phyloP scores from a whole-genome alignment of 371 early-diverging fungal genomes.

The Mucor indicus region DNA sequence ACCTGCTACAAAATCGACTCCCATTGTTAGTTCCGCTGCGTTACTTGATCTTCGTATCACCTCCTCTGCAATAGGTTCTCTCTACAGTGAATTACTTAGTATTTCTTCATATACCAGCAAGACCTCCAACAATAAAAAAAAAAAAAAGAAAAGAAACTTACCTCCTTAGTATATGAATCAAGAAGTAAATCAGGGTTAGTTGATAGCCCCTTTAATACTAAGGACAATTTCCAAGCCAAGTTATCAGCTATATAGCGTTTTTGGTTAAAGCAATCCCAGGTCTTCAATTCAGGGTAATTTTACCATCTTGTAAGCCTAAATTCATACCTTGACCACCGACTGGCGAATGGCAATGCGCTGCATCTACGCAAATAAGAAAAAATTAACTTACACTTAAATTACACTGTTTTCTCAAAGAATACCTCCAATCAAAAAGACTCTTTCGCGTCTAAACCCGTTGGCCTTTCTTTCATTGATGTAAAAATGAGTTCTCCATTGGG shows the following conservation, averaged over 20 bases:
- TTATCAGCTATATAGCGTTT: constrained; percentile 28
- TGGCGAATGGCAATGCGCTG: constrained; percentile 35
- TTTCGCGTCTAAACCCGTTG: constrained; percentile 22
- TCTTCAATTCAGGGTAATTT: no score
- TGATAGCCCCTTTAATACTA: constrained; percentile 17
- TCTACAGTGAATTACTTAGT: background rate
- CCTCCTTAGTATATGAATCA: constrained; percentile 22
- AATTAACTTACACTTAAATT: no score
- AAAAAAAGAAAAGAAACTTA: background rate
- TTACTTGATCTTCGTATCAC: background rate
- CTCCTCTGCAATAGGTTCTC: background rate
- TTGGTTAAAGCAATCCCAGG: no score
- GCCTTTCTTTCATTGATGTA: constrained; percentile 33
- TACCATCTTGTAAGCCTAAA: constrained; percentile 38
- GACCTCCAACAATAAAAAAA: no score
- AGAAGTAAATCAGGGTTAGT: constrained; percentile 22
- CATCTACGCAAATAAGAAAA: constrained; percentile 11
- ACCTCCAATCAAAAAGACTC: constrained; percentile 36
- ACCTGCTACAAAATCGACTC: background rate
- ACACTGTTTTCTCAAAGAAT: background rate
- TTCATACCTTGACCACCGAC: constrained; percentile 31
- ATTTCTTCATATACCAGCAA: no score
- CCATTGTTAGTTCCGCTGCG: constrained; percentile 2
- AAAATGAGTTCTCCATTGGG: constrained; percentile 16
- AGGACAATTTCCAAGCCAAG: constrained; percentile 37